Evolutionary conservation across 805 yeast genomes (phyloP).

Genomic region (Kluyveromyces dobzhanskii): DNA sequence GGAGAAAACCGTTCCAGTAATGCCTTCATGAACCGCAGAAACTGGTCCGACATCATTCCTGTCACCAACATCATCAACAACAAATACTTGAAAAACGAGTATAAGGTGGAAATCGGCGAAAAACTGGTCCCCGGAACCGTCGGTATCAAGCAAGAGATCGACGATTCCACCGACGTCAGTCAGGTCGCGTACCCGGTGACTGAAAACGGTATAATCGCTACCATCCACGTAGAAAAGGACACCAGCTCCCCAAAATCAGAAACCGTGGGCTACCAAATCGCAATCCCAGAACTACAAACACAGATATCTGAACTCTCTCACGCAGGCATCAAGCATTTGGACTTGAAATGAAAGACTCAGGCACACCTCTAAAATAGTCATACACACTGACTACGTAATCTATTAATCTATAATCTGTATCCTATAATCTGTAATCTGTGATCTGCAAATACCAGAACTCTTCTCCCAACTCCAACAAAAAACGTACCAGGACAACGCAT

Average conservation of each 20-base stretch:
- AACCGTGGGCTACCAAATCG: conserved; percentile 58
- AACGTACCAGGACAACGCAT: too few relatives aligned
- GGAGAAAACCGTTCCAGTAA: conserved; percentile 36
- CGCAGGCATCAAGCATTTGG: conserved; percentile 22
- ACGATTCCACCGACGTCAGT: conserved; percentile 18
- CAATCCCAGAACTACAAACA: conserved; percentile 53
- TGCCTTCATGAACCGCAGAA: conserved; percentile 53
- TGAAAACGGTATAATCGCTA: conserved; percentile 51
- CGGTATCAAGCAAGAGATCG: conserved; percentile 35
- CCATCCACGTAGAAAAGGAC: conserved; percentile 68
- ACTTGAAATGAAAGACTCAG: background rate
- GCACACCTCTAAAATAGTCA: too few relatives aligned
- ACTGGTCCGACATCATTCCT: conserved; percentile 64
- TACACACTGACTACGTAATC: too few relatives aligned
- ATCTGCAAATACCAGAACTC: too few relatives aligned
- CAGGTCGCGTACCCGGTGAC: conserved; percentile 46
- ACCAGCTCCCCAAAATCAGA: conserved; percentile 37
- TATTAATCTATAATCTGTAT: too few relatives aligned
- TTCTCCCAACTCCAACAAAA: too few relatives aligned
- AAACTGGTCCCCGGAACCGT: conserved; percentile 24
- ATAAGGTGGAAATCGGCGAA: conserved; percentile 13
- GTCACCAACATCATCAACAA: conserved; percentile 31
- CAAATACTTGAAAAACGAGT: conserved; percentile 9
- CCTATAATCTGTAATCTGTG: too few relatives aligned
- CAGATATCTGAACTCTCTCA: conserved; percentile 19